Evolutionary conservation across 495 filamentous ascomycete species (phyloP), one percentile per base, ranked within the genome.

Genomic region (Neurospora hispaniola): DNA sequence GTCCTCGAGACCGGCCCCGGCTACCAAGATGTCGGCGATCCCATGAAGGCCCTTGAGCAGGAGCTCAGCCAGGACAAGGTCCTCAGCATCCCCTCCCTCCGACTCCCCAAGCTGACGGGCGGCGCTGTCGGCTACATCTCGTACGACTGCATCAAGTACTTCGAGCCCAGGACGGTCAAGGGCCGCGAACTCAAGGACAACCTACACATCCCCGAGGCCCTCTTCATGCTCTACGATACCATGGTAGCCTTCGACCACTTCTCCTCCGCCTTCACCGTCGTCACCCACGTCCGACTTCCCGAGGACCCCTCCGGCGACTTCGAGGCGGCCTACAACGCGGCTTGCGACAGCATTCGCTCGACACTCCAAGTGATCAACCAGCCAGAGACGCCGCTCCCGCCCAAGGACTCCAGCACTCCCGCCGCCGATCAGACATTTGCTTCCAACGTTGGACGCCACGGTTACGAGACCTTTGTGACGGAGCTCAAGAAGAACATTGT

Each of bases 201-300:
- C 3, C 86, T 98, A 20, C 83, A 90, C 59, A 91, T 97, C 23
- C 96, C 96, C 2, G 96, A 99, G 83, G 93, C 92, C 16, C 84
- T 99, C 2, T 99, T 99, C 82, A 99, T 99, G 96, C 86, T 99
- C 31, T 98, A 92, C 83, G 93, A 98, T 78, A 99, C 96, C 69
- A 91, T 98, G 62, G 86, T 98, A 31, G 94, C 94, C 35, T 95
- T 98, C 75, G 96, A 99, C 80, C 91, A 97, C 79, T 97, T 98
- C 82, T 97, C 89, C 86, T 92, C 94, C 74, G 87, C 91, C 42
- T 90, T 97, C 81, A 97, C 96, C 79, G 89, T 99, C 76, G 91
- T 98, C 75, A 97, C 94, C 14, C 97, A 97, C 80, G 83, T 98
- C 69, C 85, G 85, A 69, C 86, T 94, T 14, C 89, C 90, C 27